phyloP scores from a whole-genome alignment of 176 grass and related monocot genomes.

The Oryza officinalis region DNA sequence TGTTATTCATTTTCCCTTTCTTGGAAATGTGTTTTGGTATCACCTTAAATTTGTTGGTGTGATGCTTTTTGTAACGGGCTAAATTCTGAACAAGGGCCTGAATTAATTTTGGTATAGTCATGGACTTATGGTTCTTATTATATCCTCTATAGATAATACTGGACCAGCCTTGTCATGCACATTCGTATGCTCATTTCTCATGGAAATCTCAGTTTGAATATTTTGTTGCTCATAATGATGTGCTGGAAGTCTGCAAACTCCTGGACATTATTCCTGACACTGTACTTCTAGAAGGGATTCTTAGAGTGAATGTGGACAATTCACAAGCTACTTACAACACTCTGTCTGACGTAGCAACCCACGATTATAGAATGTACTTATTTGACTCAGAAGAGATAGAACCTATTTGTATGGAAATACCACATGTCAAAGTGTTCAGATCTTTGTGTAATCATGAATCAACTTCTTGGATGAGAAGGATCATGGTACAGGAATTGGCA shows the following conservation, averaged over 20 bases:
- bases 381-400: conserved; percentile 77
- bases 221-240: conserved; percentile 68
- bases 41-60: neutral
- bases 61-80: conserved; percentile 9
- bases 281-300: conserved; percentile 66
- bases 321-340: conserved; percentile 36
- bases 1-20: neutral
- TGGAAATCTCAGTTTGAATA: conserved; percentile 96
- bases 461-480: conserved; percentile 64
- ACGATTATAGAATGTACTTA: conserved; percentile 67
- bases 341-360: conserved; percentile 18
- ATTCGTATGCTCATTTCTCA: conserved; percentile 47
- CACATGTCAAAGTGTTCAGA: conserved; percentile 73
- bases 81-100: conserved; percentile 11
- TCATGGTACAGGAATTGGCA: conserved; percentile 74
- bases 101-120: conserved; percentile 21
- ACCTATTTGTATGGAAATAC: conserved; percentile 64
- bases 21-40: neutral
- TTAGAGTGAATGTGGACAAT: conserved; percentile 66
- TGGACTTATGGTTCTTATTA: conserved; percentile 33
- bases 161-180: conserved; percentile 62
- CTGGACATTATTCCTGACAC: conserved; percentile 62
- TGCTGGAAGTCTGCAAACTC: conserved; percentile 51
- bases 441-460: conserved; percentile 50
- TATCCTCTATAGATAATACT: conserved; percentile 72